Base-by-base conservation (phyloP, 2,329 filamentous ascomycete species). In the Neoascochyta sp. region DNA sequence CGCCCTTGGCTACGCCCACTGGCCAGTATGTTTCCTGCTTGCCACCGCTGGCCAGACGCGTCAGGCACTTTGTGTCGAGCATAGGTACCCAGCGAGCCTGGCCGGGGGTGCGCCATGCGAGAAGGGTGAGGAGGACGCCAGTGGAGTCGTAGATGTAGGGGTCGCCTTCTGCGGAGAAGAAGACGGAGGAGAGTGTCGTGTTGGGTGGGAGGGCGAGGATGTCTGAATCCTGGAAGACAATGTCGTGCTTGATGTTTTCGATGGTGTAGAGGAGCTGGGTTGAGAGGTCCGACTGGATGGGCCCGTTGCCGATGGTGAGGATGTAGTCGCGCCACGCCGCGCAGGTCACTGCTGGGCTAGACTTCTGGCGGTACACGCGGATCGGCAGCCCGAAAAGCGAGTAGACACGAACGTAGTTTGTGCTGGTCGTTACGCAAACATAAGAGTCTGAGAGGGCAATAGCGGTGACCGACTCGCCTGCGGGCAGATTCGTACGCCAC, bases 111-210 rank as follows among this genome's bases (percentile, higher is more conserved):
- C 92, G 82, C 92, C 92, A 98, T 64, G 95, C 89, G 24, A 94
- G 73, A 2, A 96, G 75, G 2, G 90, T 83, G 9, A 96, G 74
- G 1, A 98, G 71, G 1, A 90, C 87, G 22, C 93, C 92, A 2
- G 86, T 86, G 4, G 86, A 87, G 62, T 96, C 92, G 63, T 96
- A 98, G 36, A 96, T 89, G 61, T 87, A 95, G 5, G 92, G 92
- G 52, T 98, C 89, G n/a, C 92, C 92, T 36, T 76, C 78, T 52
- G 93, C 86, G 9, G 87, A 93, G 64, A 94, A 98, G 70, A 96
- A 95, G 21, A 94, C 82, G 36, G 78, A 88, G 52, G 81, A 81
- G 14, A 96, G 66, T 2, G 78, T 81, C 4, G 77, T 79, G 4
- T 81, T 81, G 27, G 83, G 78, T 0, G 86, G 80, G 3, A 98